Conservation (phyloP, 1,139 yeast species). For the Eremothecium coryli region DNA sequence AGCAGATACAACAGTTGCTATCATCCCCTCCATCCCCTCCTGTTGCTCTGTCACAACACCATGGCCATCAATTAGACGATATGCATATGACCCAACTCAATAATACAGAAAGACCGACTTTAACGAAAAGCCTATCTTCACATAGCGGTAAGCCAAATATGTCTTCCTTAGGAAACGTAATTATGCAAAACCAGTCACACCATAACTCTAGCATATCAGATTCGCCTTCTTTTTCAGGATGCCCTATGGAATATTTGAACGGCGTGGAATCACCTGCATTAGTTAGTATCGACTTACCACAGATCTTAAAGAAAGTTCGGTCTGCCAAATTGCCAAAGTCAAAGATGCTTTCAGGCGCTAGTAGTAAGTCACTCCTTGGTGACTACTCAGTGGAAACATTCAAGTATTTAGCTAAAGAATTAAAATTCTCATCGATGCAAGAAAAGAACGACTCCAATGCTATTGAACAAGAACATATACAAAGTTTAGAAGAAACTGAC, state of each 20-base stretch:
- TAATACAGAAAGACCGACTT: constrained; percentile 13
- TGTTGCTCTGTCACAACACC: constrained; percentile 2
- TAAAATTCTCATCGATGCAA: constrained; percentile 25
- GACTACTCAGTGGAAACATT: constrained; percentile 28
- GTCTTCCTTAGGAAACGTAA: constrained; percentile 5
- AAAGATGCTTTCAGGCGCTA: constrained; percentile 6
- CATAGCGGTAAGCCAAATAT: constrained; percentile 13
- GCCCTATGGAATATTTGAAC: constrained; percentile 7
- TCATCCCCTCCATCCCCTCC: neutral
- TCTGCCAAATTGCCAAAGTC: constrained; percentile 14
- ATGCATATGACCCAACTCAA: neutral
- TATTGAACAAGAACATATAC: constrained; percentile 7
- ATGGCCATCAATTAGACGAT: neutral
- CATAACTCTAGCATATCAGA: constrained; percentile 13
- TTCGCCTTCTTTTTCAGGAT: constrained; percentile 8
- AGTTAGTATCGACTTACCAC: constrained; percentile 26
- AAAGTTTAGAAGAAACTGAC: constrained; percentile 16
- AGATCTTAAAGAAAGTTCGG: constrained; percentile 24
- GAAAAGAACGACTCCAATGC: constrained; percentile 12
- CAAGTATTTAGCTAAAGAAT: constrained; percentile 27
- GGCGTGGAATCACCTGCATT: constrained; percentile 20
- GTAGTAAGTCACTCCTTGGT: constrained; percentile 15
- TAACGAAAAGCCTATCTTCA: constrained; percentile 12
- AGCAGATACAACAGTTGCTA: neutral
- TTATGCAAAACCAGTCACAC: constrained; percentile 9